phyloP scores from a whole-genome alignment of 768 basidiomycete species.

The Strobilomyces echinocephalus region DNA sequence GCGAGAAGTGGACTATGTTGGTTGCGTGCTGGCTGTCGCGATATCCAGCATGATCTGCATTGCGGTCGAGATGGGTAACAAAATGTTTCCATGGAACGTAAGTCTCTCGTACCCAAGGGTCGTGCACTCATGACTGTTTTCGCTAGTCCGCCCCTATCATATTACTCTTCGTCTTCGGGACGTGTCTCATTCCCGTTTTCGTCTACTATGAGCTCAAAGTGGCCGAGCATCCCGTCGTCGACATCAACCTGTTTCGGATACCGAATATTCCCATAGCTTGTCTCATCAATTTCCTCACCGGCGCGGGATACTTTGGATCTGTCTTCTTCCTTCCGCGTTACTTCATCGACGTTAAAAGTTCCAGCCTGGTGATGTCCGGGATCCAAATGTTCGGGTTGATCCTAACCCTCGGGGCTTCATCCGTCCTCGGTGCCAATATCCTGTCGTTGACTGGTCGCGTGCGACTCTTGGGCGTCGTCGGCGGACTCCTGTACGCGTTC shows the following conservation, averaged over 20 bases:
- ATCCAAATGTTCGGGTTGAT: slow-evolving; percentile 35
- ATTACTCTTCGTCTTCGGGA: slow-evolving; percentile 26
- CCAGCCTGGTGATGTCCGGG: slow-evolving; percentile 30
- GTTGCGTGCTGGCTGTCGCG: slow-evolving; percentile 26
- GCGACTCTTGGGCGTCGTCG: slow-evolving; percentile 28
- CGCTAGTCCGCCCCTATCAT: slow-evolving; percentile 29
- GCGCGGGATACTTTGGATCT: slow-evolving; percentile 35
- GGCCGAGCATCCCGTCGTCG: slow-evolving; percentile 32
- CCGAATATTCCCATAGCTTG: slow-evolving; percentile 34
- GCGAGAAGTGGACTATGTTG: slow-evolving; percentile 32
- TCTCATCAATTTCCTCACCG: slow-evolving; percentile 36
- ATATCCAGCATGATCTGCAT: slow-evolving; percentile 34
- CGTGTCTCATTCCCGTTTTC: slow-evolving; percentile 31
- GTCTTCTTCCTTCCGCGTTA: slow-evolving; percentile 38
- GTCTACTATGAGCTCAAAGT: slow-evolving; percentile 33
- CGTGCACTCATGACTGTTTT: slow-evolving; percentile 2
- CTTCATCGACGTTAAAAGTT: slow-evolving; percentile 35
- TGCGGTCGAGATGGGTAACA: slow-evolving; percentile 38
- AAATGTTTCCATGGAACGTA: slow-evolving; percentile 33
- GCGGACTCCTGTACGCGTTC: slow-evolving; percentile 31
- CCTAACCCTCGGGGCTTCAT: slow-evolving; percentile 30
- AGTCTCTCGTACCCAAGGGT: slow-evolving; percentile 6
- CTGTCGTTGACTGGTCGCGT: slow-evolving; percentile 30
- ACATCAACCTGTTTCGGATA: slow-evolving; percentile 30
- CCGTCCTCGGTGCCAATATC: slow-evolving; percentile 33